phyloP scores from a whole-genome alignment of 495 filamentous ascomycete genomes.

The Glonium stellatum region DNA sequence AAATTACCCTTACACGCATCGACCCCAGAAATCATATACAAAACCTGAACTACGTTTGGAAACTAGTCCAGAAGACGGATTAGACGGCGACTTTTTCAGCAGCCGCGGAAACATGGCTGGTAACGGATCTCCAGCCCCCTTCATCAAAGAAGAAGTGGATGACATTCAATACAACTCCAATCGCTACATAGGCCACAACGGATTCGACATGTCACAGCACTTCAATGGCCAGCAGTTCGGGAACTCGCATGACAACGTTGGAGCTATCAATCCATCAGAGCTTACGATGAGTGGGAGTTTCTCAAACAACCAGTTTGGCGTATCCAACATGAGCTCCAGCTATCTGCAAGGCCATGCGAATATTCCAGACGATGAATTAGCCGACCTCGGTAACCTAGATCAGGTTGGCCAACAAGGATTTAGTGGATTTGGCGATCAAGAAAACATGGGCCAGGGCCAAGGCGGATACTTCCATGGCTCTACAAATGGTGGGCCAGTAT shows the following conservation, averaged over 20 bases:
- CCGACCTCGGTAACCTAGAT: slow-evolving; percentile 44
- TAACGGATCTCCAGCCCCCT: slow-evolving; percentile 51
- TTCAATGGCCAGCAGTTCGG: slow-evolving; percentile 56
- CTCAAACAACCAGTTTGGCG: slow-evolving; percentile 29
- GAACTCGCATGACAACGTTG: slow-evolving; percentile 48
- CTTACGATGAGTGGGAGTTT: slow-evolving; percentile 55
- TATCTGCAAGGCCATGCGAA: slow-evolving; percentile 43
- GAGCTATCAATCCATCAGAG: slow-evolving; percentile 77
- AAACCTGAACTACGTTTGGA: slow-evolving; percentile 33
- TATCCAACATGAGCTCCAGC: slow-evolving; percentile 25
- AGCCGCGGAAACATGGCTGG: slow-evolving; percentile 37
- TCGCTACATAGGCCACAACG: slow-evolving; percentile 50
- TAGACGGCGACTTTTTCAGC: slow-evolving; percentile 34
- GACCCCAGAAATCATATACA: slow-evolving; percentile 26
- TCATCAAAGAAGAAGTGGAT: slow-evolving; percentile 73
- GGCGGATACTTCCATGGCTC: slow-evolving; percentile 19
- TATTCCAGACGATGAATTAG: slow-evolving; percentile 59
- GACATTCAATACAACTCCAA: slow-evolving; percentile 52
- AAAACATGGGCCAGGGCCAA: slow-evolving; percentile 30
- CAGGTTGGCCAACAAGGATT: slow-evolving; percentile 38
- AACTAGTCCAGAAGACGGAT: slow-evolving; percentile 33
- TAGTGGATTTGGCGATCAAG: slow-evolving; percentile 38
- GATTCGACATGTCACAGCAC: slow-evolving; percentile 57
- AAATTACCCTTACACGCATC: slow-evolving; percentile 25
- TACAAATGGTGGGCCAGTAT: slow-evolving; percentile 15